A percentile compares a stretch with the other conserved stretches of the same genome.
These are phyloP conservation scores for Gymnopus androsaceus DNA, from an alignment of 1,284 basidiomycete species.

Conservation along the genomic window DNA sequence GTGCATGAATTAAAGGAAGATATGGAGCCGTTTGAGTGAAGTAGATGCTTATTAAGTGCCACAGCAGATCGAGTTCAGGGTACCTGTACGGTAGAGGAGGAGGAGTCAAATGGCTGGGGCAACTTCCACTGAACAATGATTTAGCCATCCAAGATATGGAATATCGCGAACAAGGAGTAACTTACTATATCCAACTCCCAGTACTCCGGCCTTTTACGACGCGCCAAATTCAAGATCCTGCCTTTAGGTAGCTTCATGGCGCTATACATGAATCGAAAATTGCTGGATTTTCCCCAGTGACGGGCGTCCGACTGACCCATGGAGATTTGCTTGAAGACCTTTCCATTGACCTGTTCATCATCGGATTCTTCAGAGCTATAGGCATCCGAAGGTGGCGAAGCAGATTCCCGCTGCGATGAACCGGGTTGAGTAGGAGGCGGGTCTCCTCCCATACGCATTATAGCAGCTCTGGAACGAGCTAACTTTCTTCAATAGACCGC, in stretches of 20 bases:
- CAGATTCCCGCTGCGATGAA: background rate
- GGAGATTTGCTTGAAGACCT: background rate
- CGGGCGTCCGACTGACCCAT: constrained; percentile 3
- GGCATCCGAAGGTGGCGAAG: background rate
- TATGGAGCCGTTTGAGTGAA: constrained; percentile 54
- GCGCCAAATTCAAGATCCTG: background rate
- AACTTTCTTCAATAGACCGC: constrained; percentile 6
- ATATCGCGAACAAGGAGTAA: background rate
- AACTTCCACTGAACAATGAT: constrained; percentile 22
- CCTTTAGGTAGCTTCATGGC: constrained; percentile 45
- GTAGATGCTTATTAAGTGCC: constrained; percentile 56
- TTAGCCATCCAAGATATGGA: too few species aligned
- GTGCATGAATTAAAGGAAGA: constrained; percentile 62
- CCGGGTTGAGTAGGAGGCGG: background rate
- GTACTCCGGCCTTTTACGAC: constrained; percentile 20
- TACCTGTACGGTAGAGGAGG: constrained; percentile 30
- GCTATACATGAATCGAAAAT: constrained; percentile 47
- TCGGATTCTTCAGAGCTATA: background rate
- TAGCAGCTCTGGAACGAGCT: background rate
- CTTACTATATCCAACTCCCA: constrained; percentile 23
- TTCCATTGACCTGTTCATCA: background rate
- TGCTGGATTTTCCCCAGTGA: constrained; percentile 51
- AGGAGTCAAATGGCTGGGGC: constrained; percentile 29
- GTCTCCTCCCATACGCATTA: background rate
- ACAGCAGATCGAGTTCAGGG: constrained; percentile 53